Conservation (phyloP, 2,329 filamentous ascomycete genomes). For the Fusarium continuum region DNA sequence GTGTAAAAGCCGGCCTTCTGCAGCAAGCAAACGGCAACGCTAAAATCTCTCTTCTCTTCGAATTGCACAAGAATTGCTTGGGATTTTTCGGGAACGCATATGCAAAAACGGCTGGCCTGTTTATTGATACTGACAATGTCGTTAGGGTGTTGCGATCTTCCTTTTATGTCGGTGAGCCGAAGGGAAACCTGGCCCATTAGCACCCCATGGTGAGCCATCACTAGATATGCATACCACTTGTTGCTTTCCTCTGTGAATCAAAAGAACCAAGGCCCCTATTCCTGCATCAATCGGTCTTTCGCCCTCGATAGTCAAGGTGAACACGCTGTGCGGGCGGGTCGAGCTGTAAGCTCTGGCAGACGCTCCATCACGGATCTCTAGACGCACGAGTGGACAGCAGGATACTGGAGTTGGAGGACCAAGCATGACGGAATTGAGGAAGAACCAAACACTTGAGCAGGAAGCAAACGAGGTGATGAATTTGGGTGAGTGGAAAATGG, state of each 20-base stretch:
- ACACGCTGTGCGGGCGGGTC: conserved; percentile 21
- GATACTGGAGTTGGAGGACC: conserved; percentile 45
- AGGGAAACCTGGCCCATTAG: conserved; percentile 43
- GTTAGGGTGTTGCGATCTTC: not conserved
- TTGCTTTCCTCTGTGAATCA: conserved; percentile 38
- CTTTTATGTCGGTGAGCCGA: conserved; percentile 42
- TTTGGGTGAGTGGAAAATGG: not conserved
- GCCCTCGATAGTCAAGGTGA: conserved; percentile 45
- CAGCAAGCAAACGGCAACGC: conserved; percentile 45
- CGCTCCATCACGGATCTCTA: conserved; percentile 43
- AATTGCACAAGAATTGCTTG: conserved; percentile 44
- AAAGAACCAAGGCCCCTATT: conserved; percentile 38
- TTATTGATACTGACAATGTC: conserved; percentile 40
- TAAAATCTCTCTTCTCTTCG: conserved; percentile 47
- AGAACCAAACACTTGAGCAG: not conserved
- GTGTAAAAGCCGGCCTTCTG: conserved; percentile 46
- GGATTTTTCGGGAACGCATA: conserved; percentile 40
- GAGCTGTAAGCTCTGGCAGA: conserved; percentile 38
- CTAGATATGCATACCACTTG: conserved; percentile 38
- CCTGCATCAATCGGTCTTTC: conserved; percentile 27
- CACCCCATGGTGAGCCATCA: not conserved
- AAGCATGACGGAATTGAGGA: conserved; percentile 35
- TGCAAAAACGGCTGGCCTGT: conserved; percentile 31
- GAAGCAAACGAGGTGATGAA: not conserved
- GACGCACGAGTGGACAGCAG: conserved; percentile 42